A percentile compares a stretch with the other conserved stretches of the same genome.
These are phyloP conservation scores for Stagonosporopsis chrysanthemi DNA, from an alignment of 2,329 filamentous ascomycete genomes.

Conservation along the genomic window DNA sequence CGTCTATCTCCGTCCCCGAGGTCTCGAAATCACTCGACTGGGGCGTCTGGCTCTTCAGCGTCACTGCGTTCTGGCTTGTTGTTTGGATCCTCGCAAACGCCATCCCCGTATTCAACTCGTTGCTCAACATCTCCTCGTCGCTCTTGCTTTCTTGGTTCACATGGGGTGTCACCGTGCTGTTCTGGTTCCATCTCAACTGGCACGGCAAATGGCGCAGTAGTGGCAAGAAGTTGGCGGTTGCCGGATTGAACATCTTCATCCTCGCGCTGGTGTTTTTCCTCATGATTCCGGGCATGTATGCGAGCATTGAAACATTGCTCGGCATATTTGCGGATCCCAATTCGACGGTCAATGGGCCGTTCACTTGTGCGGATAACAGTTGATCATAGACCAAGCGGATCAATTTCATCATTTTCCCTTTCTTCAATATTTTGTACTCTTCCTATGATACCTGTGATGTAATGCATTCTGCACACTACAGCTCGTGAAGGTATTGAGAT, in stretches of 20 bases:
- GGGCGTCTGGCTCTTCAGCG: slow-evolving; percentile 33
- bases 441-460: no score
- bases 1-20: slow-evolving; percentile 21
- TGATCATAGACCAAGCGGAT: slow-evolving; percentile 1
- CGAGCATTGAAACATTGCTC: slow-evolving; percentile 33
- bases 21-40: slow-evolving; percentile 29
- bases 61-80: slow-evolving; percentile 36
- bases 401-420: not conserved
- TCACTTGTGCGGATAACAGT: slow-evolving; percentile 41
- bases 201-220: slow-evolving; percentile 33
- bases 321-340: slow-evolving; percentile 35
- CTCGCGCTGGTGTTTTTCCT: slow-evolving; percentile 33
- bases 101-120: slow-evolving; percentile 37
- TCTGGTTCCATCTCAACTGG: slow-evolving; percentile 42
- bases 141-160: slow-evolving; percentile 39
- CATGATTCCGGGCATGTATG: slow-evolving; percentile 38
- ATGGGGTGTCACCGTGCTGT: slow-evolving; percentile 39
- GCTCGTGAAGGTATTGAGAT: no score
- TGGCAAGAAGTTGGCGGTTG: slow-evolving; percentile 29
- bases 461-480: no score
- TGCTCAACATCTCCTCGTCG: slow-evolving; percentile 38
- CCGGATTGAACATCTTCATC: slow-evolving; percentile 33
- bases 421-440: not conserved
- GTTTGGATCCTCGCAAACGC: slow-evolving; percentile 41
- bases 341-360: slow-evolving; percentile 34